These are phyloP conservation scores for Boletus sensibilis DNA, from an alignment of 768 basidiomycete genomes.

Conservation along the genomic window DNA sequence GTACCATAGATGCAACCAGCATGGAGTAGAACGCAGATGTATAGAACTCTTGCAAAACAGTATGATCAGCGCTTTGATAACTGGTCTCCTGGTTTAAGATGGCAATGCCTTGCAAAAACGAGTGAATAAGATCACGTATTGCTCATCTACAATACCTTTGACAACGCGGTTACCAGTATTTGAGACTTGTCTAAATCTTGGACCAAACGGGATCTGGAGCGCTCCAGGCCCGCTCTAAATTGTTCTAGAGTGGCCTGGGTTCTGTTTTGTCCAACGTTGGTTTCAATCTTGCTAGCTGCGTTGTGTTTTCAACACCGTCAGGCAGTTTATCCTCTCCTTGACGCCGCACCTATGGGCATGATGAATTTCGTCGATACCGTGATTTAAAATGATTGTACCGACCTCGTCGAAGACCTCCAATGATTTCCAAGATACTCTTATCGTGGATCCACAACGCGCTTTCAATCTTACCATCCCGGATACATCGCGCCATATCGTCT, in stretches of 20 bases:
- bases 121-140: background rate
- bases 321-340: constrained; percentile 43
- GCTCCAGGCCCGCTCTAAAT: too few species aligned
- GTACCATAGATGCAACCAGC: background rate
- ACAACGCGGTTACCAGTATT: too few species aligned
- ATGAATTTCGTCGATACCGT: background rate
- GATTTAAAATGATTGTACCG: constrained; percentile 4
- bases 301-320: constrained; percentile 40
- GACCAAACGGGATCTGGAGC: too few species aligned
- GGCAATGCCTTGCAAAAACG: background rate
- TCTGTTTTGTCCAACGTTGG: too few species aligned
- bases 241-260: too few species aligned
- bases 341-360: constrained; percentile 26
- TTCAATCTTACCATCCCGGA: constrained; percentile 38
- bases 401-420: constrained; percentile 39
- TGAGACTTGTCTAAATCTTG: too few species aligned
- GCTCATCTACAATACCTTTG: constrained; percentile 17
- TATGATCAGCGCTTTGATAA: background rate
- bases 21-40: background rate
- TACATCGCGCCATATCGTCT: constrained; percentile 48
- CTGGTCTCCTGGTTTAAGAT: background rate
- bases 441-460: constrained; percentile 47
- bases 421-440: constrained; percentile 44
- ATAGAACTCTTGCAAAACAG: background rate
- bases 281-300: too few species aligned